Conservation (phyloP, 2,329 filamentous ascomycete genomes). For the Penicillium sp. region DNA sequence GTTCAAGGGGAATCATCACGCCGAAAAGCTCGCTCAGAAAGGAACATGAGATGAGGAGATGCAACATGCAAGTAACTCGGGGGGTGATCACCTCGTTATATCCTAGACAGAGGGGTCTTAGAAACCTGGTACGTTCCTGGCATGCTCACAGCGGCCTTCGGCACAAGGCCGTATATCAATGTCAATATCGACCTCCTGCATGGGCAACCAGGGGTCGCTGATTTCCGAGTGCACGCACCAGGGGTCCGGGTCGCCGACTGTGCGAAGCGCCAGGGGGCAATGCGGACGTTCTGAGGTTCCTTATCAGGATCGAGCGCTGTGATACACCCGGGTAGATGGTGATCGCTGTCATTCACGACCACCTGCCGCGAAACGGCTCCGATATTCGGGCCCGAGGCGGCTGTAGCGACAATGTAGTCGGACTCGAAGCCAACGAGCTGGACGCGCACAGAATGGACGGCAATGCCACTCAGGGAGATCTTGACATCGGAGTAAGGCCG, state of each 20-base stretch:
- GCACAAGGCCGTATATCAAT: constrained; percentile 47
- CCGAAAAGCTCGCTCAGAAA: background rate
- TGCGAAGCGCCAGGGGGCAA: constrained; percentile 12
- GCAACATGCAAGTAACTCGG: background rate
- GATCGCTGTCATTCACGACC: constrained; percentile 1
- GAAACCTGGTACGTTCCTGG: background rate
- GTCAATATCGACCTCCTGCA: constrained; percentile 50
- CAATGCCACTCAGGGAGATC: constrained; percentile 50
- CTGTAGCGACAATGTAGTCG: constrained; percentile 60
- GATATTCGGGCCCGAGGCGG: constrained; percentile 28
- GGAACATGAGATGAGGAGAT: background rate
- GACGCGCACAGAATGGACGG: constrained; percentile 54
- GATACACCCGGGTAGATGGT: constrained; percentile 11
- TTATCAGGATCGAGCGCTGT: background rate
- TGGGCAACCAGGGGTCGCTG: constrained; percentile 40
- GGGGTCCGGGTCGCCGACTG: constrained; percentile 21
- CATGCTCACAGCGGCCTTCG: constrained; percentile 36
- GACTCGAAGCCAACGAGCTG: constrained; percentile 60
- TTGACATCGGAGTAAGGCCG: constrained; percentile 45
- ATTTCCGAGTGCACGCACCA: constrained; percentile 16
- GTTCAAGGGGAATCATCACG: background rate
- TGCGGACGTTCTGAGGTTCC: constrained; percentile 6
- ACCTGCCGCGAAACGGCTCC: constrained; percentile 10
- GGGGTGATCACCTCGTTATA: background rate
- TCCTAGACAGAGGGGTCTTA: background rate